Base-by-base conservation (phyloP, 2,329 filamentous ascomycete species). In the Teratosphaeria zuluensis region DNA sequence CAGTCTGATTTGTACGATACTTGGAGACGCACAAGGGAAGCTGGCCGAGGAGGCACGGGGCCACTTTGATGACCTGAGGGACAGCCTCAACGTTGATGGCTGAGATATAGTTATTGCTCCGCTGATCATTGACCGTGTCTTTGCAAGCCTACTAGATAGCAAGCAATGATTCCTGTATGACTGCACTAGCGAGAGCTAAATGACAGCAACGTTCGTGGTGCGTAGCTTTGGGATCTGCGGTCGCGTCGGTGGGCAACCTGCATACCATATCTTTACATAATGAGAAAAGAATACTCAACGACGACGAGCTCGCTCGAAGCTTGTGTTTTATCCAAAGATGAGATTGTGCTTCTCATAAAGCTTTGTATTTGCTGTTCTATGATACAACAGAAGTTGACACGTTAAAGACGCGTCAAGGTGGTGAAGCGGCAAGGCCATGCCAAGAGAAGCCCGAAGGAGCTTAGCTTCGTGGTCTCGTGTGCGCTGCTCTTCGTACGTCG, bases 1-100 rank as follows among this genome's bases (percentile, higher is more conserved):
- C 74, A 95, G 90, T 57, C 79, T 99, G 63, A 83, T 99, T n/a
- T 79, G 90, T 67, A 96, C 94, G 11, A 96, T 99, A 62, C 88
- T 99, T 59, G 77, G 75, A 31, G 78, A 92, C 67, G 81, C 84
- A 4, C 80, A 81, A 11, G 90, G 90, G 3, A 89, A 89, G 72
- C 72, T 92, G 68, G 84, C 88, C 1, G 76, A 78, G 28, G 91
- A 96, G 68, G 85, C 92, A 72, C 86, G 86, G 74, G 80, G 79
- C 65, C 83, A 91, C 74, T 92, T 94, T 71, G 86, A 88, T 69
- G 78, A 78, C 57, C 72, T 90, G 64, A 74, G 72, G 65, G 75
- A 77, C 19, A n/a, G 42, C 16, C 19, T 48, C 16, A 48, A 48
- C 19, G 19, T 48, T 5, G 42, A 48, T 48, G 42, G 42, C 16